Evolutionary conservation across 257 asterid species (phyloP).

Genomic region (Ajuga chamaepitys): DNA sequence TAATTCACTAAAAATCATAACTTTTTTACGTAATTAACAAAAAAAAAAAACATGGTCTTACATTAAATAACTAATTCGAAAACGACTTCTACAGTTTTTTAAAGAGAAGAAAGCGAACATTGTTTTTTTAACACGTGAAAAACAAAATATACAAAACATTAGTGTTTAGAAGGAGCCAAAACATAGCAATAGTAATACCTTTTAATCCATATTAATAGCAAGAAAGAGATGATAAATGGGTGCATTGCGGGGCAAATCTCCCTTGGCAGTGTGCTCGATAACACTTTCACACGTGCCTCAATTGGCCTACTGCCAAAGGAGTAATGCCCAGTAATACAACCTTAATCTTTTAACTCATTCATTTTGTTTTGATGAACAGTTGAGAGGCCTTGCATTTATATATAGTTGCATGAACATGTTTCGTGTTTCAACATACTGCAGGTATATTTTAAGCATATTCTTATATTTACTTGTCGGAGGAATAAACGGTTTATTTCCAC

Average conservation of each 20-base stretch:
- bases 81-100: no score
- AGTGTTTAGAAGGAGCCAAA: no score
- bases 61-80: no score
- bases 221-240: neutral
- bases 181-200: neutral
- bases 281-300: neutral
- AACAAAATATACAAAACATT: no score
- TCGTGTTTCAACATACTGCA: neutral
- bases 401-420: constrained; percentile 22
- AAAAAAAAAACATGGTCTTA: no score
- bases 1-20: no score
- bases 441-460: constrained; percentile 45
- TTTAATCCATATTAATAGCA: neutral
- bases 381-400: constrained; percentile 1
- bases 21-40: no score
- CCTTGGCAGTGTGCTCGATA: constrained; percentile 40
- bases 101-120: no score
- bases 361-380: constrained; percentile 15
- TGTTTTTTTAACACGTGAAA: no score
- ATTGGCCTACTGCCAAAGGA: constrained; percentile 43
- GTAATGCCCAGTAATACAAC: constrained; percentile 43
- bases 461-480: constrained; percentile 10
- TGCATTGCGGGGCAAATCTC: constrained; percentile 56
- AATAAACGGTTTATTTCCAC: constrained; percentile 16
- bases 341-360: neutral